Evolutionary conservation across 306 rosid genomes (phyloP), one percentile per base, ranked within the genome.

Genomic region (Hippophae tibetana): DNA sequence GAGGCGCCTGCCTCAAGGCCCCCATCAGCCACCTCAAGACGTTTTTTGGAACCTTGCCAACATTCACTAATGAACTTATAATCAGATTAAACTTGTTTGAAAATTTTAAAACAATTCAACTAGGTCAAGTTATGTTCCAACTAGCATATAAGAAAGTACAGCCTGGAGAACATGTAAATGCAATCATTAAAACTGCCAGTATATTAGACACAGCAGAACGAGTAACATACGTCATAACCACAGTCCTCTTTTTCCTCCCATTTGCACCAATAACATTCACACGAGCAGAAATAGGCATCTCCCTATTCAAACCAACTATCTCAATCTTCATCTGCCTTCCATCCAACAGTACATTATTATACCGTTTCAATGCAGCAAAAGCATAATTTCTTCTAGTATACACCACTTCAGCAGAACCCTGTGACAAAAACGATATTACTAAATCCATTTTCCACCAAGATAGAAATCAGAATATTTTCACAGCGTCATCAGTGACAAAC

Each of bases 341-440:
- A 68, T 92, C 99, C 77, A 92, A 69, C 45, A 85, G 79, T 3
- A 92, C 99, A 79, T 86, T 78, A 76, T 92, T 84, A 48, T 92
- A 92, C 42, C 95, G 84, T 68, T 84, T 85, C 56, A 85, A 78
- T 57, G 99, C 99, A 54, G 95, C 90, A 80, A 92, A 92, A 45
- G 96, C 99, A 62, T 88, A 95, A 84, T 95, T 86, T 81, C 99
- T 75, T 68, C 88, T 84, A 18, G 83, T 78, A 54, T 92, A 92
- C 54, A 88, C 94, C 64, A 92, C 96, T 72, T 92, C 99, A 56
- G 99, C 99, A 0, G 99, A 85, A 27, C 99, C 99, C 99, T 92
- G 81, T 38, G 67, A 61, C 23, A 47, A 62, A 44, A 62, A 46
- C 31, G 43, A 31, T 26, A 60, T 31, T 56, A 10, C 8, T 57